These are phyloP conservation scores for Moringa oleifera DNA, from an alignment of 345 rosid genomes.

Conservation along the genomic window DNA sequence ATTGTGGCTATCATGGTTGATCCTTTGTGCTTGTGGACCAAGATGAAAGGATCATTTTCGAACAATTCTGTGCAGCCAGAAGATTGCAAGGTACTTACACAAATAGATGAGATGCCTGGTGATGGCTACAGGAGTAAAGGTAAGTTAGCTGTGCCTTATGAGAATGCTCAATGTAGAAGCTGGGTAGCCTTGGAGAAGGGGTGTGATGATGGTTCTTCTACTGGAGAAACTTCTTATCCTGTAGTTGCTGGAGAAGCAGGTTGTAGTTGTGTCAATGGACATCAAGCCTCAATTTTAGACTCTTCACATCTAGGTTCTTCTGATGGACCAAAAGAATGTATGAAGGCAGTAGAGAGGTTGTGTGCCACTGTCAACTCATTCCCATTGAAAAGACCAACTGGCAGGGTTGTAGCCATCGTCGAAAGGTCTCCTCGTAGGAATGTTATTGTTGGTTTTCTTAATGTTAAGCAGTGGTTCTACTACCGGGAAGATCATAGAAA, in stretches of 20 bases:
- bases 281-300: constrained; percentile 22
- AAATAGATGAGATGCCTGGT: constrained; percentile 20
- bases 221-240: constrained; percentile 18
- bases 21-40: constrained; percentile 60
- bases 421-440: constrained; percentile 60
- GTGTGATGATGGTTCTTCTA: constrained; percentile 20
- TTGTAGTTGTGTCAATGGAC: constrained; percentile 19
- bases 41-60: constrained; percentile 66
- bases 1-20: constrained; percentile 59
- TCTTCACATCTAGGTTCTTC: constrained; percentile 20
- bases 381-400: constrained; percentile 80
- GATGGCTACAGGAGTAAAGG: constrained; percentile 27
- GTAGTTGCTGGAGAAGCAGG: constrained; percentile 14
- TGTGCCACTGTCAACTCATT: constrained; percentile 43
- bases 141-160: constrained; percentile 25
- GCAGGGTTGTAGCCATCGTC: constrained; percentile 65
- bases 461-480: constrained; percentile 53
- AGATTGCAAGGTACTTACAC: constrained; percentile 24
- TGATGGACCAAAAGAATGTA: constrained; percentile 25
- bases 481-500: constrained; percentile 31
- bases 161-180: constrained; percentile 15
- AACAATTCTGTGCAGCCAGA: constrained; percentile 29
- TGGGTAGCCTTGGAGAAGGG: constrained; percentile 14
- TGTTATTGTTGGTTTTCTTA: constrained; percentile 68
- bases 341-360: constrained; percentile 43